Evolutionary conservation across 495 filamentous ascomycete genomes (phyloP), one percentile per base, ranked within the genome.

Genomic region (Talaromyces adpressus): DNA sequence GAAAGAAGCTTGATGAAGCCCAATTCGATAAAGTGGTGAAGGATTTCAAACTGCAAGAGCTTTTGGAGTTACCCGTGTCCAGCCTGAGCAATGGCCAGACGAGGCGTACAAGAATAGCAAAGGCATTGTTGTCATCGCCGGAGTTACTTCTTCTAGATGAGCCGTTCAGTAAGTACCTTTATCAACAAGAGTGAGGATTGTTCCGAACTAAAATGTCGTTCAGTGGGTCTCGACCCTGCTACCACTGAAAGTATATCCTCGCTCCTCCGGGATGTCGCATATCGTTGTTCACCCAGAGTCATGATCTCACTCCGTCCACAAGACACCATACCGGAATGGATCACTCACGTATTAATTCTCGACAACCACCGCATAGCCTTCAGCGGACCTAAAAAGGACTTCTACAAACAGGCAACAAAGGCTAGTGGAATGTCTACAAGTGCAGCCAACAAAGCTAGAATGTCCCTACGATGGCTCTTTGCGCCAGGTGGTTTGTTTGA

Each of bases 51-150:
- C 76, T 97, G 14, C 73, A 80, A 3, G 69, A 75, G 12, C 73
- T 97, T 57, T 74, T 93, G 2, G 79, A 87, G 16, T 88, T 94
- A 77, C 92, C 93, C 3, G 87, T 97, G 8, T 81, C 89, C 20
- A 95, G 90, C 74, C 73, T 98, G 20, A 96, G 92, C 70, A 97
- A 98, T 73, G 94, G 94, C 2, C 94, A 98, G 74, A 92, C 87
- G 4, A 79, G 93, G 65, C 81, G 94, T 47, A 90, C 94, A 2
- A 84, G 89, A 65, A 95, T 98, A 65, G 94, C 92, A 0, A 89
- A 89, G 67, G 92, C 92, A 2, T 72, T 98, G 49, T 77, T 97
- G 66, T 84, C 77, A 41, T 82, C 82, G 61, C 93, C 94, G 0
- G 89, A 93, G 74, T 78, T 97, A 11, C 67, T 98, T 30, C 79